Conservation (phyloP, 768 basidiomycete genomes). For the Sistotremastrum niveocremeum region DNA sequence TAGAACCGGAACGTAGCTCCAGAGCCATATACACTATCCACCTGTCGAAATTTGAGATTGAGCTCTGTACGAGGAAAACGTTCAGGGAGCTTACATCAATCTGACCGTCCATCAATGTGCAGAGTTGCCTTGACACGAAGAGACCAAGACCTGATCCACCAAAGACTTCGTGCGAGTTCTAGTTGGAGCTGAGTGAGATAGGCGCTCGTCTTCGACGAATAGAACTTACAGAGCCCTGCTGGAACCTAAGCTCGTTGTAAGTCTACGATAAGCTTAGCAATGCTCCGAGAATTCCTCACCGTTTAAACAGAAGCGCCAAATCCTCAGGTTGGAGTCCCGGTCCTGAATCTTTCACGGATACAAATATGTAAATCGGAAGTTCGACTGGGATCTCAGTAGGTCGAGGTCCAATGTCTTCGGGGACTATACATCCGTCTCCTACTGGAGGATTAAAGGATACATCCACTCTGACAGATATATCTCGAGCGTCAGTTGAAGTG, state of each 20-base stretch:
- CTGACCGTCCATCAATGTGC: constrained; percentile 19
- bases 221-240: constrained; percentile 18
- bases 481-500: constrained; percentile 8
- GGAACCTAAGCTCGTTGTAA: constrained; percentile 13
- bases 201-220: constrained; percentile 3
- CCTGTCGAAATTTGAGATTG: constrained; percentile 10
- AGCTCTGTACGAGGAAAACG: background rate
- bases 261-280: background rate
- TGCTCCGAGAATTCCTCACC: background rate
- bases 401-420: constrained; percentile 5
- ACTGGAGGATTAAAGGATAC: constrained; percentile 17
- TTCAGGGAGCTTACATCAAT: constrained; percentile 5
- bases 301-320: constrained; percentile 19
- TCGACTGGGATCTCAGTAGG: background rate
- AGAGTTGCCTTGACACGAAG: constrained; percentile 22
- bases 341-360: constrained; percentile 20
- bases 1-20: constrained; percentile 27
- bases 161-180: constrained; percentile 13
- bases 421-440: constrained; percentile 14
- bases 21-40: constrained; percentile 22
- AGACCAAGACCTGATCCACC: constrained; percentile 22
- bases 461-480: constrained; percentile 18
- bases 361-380: constrained; percentile 19
- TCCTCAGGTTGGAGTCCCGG: constrained; percentile 24
- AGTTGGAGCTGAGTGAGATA: background rate